Conservation (phyloP, 2,329 filamentous ascomycete species). For the Didymosphaeria variabile region DNA sequence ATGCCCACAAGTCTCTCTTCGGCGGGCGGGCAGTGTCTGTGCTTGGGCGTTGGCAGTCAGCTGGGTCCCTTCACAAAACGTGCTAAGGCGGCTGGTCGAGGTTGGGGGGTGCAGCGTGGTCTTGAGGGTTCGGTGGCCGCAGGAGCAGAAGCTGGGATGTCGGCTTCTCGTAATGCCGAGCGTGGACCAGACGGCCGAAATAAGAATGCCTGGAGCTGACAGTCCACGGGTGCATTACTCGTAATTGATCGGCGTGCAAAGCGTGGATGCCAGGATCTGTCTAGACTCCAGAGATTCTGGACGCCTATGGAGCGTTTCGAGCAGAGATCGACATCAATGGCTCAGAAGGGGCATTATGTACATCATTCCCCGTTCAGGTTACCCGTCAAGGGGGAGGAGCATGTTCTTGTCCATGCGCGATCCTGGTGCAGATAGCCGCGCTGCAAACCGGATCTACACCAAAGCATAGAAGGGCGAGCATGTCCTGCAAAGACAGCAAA, state of each 20-base stretch:
- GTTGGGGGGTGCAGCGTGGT: no score
- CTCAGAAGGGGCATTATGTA: conserved; percentile 8
- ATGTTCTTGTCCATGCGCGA: background rate
- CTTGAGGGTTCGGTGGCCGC: no score
- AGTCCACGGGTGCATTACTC: background rate
- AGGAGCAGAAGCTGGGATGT: no score
- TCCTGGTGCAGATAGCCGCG: no score
- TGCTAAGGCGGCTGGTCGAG: no score
- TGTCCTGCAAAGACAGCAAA: no score
- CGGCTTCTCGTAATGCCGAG: no score
- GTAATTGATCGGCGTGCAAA: background rate
- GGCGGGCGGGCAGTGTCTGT: no score
- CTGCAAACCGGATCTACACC: background rate
- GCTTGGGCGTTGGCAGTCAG: background rate
- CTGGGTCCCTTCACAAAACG: background rate
- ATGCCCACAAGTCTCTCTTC: background rate
- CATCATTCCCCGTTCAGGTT: no score
- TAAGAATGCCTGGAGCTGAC: background rate
- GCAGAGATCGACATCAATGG: conserved; percentile 11
- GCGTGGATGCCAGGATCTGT: no score
- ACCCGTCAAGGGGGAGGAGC: background rate
- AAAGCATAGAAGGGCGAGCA: background rate
- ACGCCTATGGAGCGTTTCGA: background rate
- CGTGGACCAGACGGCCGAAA: background rate
- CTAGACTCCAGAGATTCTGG: no score